Evolutionary conservation across 2,329 filamentous ascomycete genomes (phyloP), one percentile per base, ranked within the genome.

Genomic region (Mycocentrospora acerina): DNA sequence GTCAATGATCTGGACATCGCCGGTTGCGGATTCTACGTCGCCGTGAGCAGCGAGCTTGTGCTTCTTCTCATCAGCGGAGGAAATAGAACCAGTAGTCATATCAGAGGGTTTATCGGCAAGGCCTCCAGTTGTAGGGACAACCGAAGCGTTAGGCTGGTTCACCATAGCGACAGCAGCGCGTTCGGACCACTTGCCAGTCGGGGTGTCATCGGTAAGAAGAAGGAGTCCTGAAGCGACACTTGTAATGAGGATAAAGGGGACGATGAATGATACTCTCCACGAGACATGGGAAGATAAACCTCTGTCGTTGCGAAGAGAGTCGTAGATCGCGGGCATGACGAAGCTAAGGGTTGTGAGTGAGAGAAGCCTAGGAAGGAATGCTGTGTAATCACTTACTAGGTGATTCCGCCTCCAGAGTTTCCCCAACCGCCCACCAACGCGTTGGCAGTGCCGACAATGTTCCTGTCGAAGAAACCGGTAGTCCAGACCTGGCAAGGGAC

Each of bases 401-500:
- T 95, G 51, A 95, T 86, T 39, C 90, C 90, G 48, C 90, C 90
- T 42, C 90, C 90, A 17, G 88, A 80, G 55, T 95, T 95, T 35
- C 90, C 90, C 72, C 87, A 85, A 11, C 90, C 90, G 28, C 83
- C 90, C 1, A 89, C 85, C 13, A 95, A 70, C 3, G 88, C 86
- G 61, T 95, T 96, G 45, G 89, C 88, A 5, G 88, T 90, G 32
- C 90, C 90, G 13, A 95, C 86, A 17, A 95, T 78, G 57, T 90
- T 93, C 72, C 90, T 93, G 71, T 96, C 90, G 64, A 89, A 95
- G 74, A 95, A 95, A 0, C 85, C 88, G 0, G 89, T 95, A 8
- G 85, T 88, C 88, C 90, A 95, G 6, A 95, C 90, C 63, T 94
- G 89, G 65, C 89, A 95, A 10, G 87, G 87, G 0, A 91, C 87